Evolutionary conservation across 202 grass and related monocot genomes (phyloP).

Genomic region (Hordeum pubiflorum): DNA sequence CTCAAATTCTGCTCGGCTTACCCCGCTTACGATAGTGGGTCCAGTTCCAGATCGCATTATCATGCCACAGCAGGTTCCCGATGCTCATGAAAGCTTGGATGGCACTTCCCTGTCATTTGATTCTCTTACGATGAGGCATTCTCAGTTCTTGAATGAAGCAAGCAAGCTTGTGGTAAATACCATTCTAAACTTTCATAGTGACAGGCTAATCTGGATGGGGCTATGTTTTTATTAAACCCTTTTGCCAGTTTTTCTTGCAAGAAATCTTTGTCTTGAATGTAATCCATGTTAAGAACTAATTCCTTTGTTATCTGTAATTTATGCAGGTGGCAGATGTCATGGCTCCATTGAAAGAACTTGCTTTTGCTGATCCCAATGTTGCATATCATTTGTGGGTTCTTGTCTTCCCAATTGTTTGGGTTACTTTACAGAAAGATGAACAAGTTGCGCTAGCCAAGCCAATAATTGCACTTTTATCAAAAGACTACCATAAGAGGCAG

Average conservation of each 20-base stretch:
- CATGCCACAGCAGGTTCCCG: constrained; percentile 52
- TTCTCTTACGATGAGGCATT: constrained; percentile 64
- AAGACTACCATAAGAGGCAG: constrained; percentile 98
- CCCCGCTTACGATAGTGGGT: constrained; percentile 65
- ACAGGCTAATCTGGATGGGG: neutral
- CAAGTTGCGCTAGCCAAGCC: constrained; percentile 91
- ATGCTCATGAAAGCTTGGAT: constrained; percentile 56
- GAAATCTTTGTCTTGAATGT: constrained; percentile 20
- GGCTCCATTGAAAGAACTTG: constrained; percentile 82
- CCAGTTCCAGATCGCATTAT: constrained; percentile 45
- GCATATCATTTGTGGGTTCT: constrained; percentile 99
- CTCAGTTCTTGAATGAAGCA: constrained; percentile 85
- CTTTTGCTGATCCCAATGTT: constrained; percentile 89
- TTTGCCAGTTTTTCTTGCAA: neutral
- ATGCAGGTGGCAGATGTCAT: constrained; percentile 84
- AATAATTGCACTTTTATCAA: constrained; percentile 89
- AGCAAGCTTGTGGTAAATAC: constrained; percentile 77
- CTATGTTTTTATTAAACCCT: constrained; percentile 4
- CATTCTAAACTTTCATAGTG: neutral
- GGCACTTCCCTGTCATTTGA: constrained; percentile 65
- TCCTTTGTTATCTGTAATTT: constrained; percentile 19
- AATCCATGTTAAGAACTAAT: neutral
- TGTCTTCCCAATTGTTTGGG: constrained; percentile 99
- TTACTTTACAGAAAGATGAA: constrained; percentile 92
- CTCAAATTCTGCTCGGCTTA: constrained; percentile 86